Evolutionary conservation across 2,329 filamentous ascomycete genomes (phyloP).

Genomic region (Paramyrothecium sp.): DNA sequence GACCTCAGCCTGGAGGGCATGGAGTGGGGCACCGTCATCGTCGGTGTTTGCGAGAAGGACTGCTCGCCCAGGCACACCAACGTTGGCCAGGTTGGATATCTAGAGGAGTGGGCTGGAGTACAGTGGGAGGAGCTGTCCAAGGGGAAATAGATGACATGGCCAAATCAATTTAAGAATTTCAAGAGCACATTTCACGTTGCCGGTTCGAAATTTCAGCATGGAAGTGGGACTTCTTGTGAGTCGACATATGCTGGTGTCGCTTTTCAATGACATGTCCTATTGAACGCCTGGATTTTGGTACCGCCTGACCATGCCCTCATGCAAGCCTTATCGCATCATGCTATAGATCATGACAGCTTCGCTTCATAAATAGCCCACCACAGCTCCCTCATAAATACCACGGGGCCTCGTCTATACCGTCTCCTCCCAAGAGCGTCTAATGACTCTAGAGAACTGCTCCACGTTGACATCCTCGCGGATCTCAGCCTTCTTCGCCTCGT

Average conservation of each 20-base stretch:
- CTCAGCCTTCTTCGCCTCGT: slow-evolving; percentile 93
- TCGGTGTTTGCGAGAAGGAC: slow-evolving; percentile 80
- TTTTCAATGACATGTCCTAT: slow-evolving; percentile 34
- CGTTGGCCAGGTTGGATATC: slow-evolving; percentile 68
- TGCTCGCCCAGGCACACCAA: slow-evolving; percentile 62
- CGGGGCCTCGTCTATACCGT: slow-evolving; percentile 24
- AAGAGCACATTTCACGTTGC: not conserved
- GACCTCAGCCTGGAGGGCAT: slow-evolving; percentile 76
- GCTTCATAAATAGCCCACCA: slow-evolving; percentile 17
- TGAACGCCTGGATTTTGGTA: slow-evolving; percentile 32
- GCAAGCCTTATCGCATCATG: slow-evolving; percentile 24
- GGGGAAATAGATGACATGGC: slow-evolving; percentile 20
- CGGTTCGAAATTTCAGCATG: not conserved
- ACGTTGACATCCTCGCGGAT: slow-evolving; percentile 94
- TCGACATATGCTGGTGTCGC: slow-evolving; percentile 29
- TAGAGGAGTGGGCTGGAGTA: slow-evolving; percentile 96
- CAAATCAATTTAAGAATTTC: slow-evolving; percentile 7
- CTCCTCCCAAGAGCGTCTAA: slow-evolving; percentile 84
- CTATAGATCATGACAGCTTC: slow-evolving; percentile 24
- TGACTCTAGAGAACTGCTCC: slow-evolving; percentile 78
- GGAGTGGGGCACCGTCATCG: slow-evolving; percentile 95
- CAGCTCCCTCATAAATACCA: slow-evolving; percentile 12
- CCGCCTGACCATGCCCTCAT: slow-evolving; percentile 27
- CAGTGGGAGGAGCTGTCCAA: slow-evolving; percentile 84
- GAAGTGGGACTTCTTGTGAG: slow-evolving; percentile 5